phyloP scores from a whole-genome alignment of 257 asterid genomes.

The Parsonsia alboflavescens region DNA sequence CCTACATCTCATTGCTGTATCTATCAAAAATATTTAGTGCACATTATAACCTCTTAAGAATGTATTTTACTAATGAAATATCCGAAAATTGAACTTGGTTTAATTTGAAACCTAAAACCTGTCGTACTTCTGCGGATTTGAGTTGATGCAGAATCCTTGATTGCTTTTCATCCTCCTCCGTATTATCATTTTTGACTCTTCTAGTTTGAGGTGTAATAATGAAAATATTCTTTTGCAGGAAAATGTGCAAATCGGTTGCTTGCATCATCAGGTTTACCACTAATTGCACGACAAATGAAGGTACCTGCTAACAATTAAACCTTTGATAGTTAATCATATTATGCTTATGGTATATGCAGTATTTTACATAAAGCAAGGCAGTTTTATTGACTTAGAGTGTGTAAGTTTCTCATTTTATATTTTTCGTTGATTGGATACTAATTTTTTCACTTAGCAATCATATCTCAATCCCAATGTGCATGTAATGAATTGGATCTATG shows the following conservation, averaged over 20 bases:
- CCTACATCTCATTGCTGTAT: not conserved
- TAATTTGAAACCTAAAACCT: not conserved
- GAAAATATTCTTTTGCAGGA: slow-evolving; percentile 46
- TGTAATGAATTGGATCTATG: not conserved
- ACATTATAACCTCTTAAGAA: not conserved
- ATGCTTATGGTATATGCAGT: not conserved
- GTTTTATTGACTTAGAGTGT: slow-evolving; percentile 4
- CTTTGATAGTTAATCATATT: not conserved
- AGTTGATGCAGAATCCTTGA: not conserved
- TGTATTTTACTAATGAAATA: not conserved
- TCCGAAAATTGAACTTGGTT: not conserved
- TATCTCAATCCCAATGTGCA: not conserved
- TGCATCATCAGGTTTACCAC: slow-evolving; percentile 89
- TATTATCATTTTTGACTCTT: not conserved
- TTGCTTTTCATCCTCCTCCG: not conserved
- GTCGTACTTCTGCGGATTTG: not conserved
- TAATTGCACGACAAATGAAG: slow-evolving; percentile 94
- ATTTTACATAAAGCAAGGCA: not conserved
- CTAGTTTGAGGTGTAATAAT: not conserved
- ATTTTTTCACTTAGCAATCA: not conserved
- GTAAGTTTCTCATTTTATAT: not conserved
- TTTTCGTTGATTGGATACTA: not conserved
- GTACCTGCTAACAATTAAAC: slow-evolving; percentile 29
- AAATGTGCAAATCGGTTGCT: slow-evolving; percentile 95
- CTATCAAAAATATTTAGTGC: not conserved